Evolutionary conservation across 1,284 basidiomycete species (phyloP), one percentile per base, ranked within the genome.

Genomic region (Psilocybe mexicana): DNA sequence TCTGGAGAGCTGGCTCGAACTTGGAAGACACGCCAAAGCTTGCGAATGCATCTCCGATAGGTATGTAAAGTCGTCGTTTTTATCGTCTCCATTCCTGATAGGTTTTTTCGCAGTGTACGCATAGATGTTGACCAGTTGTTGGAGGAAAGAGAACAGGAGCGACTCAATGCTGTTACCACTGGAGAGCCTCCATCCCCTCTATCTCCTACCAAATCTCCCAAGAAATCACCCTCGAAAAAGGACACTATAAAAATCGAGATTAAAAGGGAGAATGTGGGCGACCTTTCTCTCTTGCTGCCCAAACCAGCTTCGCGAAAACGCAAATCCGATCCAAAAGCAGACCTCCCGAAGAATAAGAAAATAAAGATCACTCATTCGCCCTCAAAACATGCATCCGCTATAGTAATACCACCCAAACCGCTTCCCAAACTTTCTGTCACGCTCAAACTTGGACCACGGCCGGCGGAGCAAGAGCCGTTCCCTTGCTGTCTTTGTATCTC

Each of bases 1-100:
- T 0, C 80, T 98, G 26, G 93, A 98, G 23, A 92, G 89, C 59
- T 99, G 96, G 96, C 75, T 98, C 7, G 93, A 96, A 52, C 76
- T 96, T 24, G 96, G 95, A 3, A 79, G 88, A 60, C 85, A 82
- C 61, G 94, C 92, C 0, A 89, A 91, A 66, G 86, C 83, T 1
- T 98, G 95, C 69, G 76, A 86, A 62, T 98, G 95, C 67, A 83
- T 96, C 35, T 76, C 79, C 50, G 92, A 93, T 70, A 94, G 92
- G 93, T 92, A 66, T 44, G 78, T 68, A 14, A n/a, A 52, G 33
- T 52, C 50, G 18, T 56, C 24, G 36, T 60, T 57, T 18, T 23
- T 28, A n/a, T 38, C 18, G 52, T 47, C n/a, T 51, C 18, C 26
- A 49, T 52, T 35, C 50, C 11, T 49, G 12, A 36, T 52, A 46